Percentiles rank a stretch among this genome's conserved stretches.
Conservation (phyloP, 2,329 filamentous ascomycete species). For the Diaporthe sp. region DNA sequence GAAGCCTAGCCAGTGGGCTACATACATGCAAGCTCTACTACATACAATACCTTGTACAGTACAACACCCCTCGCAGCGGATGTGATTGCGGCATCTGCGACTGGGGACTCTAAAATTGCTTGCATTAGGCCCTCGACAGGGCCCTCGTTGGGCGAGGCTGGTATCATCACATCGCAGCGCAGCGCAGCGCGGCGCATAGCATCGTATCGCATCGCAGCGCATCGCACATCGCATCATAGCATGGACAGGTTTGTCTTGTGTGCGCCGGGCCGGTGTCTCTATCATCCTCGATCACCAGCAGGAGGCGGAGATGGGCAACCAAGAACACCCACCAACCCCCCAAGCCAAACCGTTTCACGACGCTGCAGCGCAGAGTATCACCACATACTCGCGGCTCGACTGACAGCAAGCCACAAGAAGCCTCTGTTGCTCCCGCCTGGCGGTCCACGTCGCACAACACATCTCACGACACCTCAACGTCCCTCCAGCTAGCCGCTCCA, state of each 20-base stretch:
- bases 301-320: not conserved
- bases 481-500: slow-evolving; percentile 25
- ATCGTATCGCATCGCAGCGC: not conserved
- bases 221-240: not conserved
- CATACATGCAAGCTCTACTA: not conserved
- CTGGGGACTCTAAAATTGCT: slow-evolving; percentile 32
- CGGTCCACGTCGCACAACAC: slow-evolving; percentile 12
- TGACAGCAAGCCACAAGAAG: slow-evolving; percentile 31
- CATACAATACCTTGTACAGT: slow-evolving; percentile 3
- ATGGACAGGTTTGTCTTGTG: not conserved
- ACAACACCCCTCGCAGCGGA: not conserved
- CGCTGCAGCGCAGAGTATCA: slow-evolving; percentile 26
- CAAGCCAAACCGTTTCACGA: slow-evolving; percentile 19
- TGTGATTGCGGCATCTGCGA: slow-evolving; percentile 29
- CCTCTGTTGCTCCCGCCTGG: slow-evolving; percentile 5
- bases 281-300: slow-evolving; percentile 9
- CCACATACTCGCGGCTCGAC: slow-evolving; percentile 21
- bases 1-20: not conserved
- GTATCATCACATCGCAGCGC: slow-evolving; percentile 3
- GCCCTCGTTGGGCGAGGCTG: slow-evolving; percentile 16
- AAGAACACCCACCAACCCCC: not conserved
- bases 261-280: slow-evolving; percentile 6
- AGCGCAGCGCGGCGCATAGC: not conserved
- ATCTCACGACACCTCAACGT: slow-evolving; percentile 33
- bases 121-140: slow-evolving; percentile 31